These are phyloP conservation scores for Daedaleopsis sinensis DNA, from an alignment of 768 basidiomycete species.

Conservation along the genomic window DNA sequence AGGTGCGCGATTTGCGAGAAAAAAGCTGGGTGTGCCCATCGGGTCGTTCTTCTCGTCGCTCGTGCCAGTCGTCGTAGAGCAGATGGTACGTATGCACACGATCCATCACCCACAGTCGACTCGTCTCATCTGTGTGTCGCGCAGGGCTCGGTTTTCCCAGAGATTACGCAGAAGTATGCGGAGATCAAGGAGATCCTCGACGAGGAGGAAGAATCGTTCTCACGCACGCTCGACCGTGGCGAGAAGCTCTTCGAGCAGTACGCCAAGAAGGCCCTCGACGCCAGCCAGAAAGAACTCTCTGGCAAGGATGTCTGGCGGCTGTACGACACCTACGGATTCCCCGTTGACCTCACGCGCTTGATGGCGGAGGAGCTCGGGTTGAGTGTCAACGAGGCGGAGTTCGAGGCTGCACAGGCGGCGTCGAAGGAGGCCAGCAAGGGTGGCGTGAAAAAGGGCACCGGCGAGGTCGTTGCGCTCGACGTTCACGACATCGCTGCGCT, in stretches of 20 bases:
- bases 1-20: slow-evolving; percentile 94
- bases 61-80: slow-evolving; percentile 86
- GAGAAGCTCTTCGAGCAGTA: slow-evolving; percentile 95
- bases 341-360: slow-evolving; percentile 91
- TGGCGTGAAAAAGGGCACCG: slow-evolving; percentile 67
- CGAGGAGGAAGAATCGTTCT: slow-evolving; percentile 97
- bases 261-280: slow-evolving; percentile 64
- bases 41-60: slow-evolving; percentile 95
- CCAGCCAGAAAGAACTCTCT: slow-evolving; percentile 65
- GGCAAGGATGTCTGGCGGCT: slow-evolving; percentile 97
- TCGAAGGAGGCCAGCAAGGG: slow-evolving; percentile 94
- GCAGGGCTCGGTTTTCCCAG: slow-evolving; percentile 91
- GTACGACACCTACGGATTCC: slow-evolving; percentile 99
- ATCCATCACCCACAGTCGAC: not conserved
- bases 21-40: slow-evolving; percentile 91
- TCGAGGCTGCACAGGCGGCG: slow-evolving; percentile 83
- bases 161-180: slow-evolving; percentile 78
- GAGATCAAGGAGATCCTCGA: slow-evolving; percentile 95
- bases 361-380: slow-evolving; percentile 96
- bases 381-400: slow-evolving; percentile 83
- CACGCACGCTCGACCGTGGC: slow-evolving; percentile 94
- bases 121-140: not conserved
- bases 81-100: slow-evolving; percentile 61
- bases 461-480: slow-evolving; percentile 84
- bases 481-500: slow-evolving; percentile 92